These are phyloP conservation scores for Wickerhamomyces canadensis DNA, from an alignment of 805 yeast species.

Conservation along the genomic window DNA sequence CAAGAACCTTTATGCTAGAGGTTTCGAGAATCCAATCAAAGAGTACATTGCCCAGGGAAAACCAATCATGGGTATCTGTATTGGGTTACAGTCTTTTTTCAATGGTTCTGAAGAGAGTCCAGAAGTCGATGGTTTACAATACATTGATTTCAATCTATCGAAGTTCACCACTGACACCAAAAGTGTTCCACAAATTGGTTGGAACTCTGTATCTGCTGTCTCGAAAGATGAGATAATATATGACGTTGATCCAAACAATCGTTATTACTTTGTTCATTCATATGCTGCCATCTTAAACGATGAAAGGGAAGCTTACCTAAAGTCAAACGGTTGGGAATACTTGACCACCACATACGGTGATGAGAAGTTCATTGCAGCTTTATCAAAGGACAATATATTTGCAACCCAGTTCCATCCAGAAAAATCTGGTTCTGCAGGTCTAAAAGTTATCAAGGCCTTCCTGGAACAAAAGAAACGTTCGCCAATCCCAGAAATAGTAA, in stretches of 20 bases:
- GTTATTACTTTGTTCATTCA: conserved; percentile 94
- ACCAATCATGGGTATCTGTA: conserved; percentile 95
- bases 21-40: conserved; percentile 60
- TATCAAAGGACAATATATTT: conserved; percentile 70
- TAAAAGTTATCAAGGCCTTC: conserved; percentile 69
- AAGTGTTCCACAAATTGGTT: conserved; percentile 95
- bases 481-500: conserved; percentile 11
- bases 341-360: conserved; percentile 71
- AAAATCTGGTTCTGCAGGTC: conserved; percentile 89
- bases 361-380: conserved; percentile 79
- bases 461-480: conserved; percentile 34
- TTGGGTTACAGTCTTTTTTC: conserved; percentile 87
- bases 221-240: conserved; percentile 36
- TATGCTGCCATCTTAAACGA: conserved; percentile 68
- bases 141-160: conserved; percentile 44
- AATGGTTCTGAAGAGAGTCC: conserved; percentile 71
- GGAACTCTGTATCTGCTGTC: conserved; percentile 54
- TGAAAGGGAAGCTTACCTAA: conserved; percentile 27
- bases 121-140: conserved; percentile 52
- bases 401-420: conserved; percentile 99
- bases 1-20: conserved; percentile 53
- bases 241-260: conserved; percentile 58
- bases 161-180: conserved; percentile 61
- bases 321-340: conserved; percentile 58
- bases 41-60: conserved; percentile 70